Conservation (phyloP, 2,329 filamentous ascomycete genomes). For the Trichoderma endophyticum region DNA sequence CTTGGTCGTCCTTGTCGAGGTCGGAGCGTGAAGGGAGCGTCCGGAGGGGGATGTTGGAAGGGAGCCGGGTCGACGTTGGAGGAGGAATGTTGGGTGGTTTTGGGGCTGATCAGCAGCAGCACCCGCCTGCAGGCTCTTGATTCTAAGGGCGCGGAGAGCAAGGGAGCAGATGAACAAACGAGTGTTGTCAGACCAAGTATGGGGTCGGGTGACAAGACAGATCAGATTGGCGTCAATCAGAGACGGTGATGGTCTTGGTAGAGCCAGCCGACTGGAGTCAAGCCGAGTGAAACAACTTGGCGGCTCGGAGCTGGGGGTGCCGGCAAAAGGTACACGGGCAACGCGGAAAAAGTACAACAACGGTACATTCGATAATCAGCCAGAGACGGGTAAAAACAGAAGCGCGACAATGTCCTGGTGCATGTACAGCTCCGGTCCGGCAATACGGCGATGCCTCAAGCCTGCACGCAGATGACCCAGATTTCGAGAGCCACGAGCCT, state of each 20-base stretch:
- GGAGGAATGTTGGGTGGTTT: slow-evolving; percentile 80
- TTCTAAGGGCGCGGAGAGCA: slow-evolving; percentile 24
- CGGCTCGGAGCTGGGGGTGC: background rate
- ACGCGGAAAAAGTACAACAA: background rate
- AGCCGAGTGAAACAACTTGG: slow-evolving; percentile 10
- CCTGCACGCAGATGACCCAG: slow-evolving; percentile 21
- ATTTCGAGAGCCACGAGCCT: slow-evolving; percentile 15
- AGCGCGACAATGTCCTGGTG: slow-evolving; percentile 1
- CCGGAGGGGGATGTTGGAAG: slow-evolving; percentile 84
- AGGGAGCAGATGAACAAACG: slow-evolving; percentile 5
- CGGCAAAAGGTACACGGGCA: slow-evolving; percentile 2
- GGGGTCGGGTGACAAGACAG: slow-evolving; percentile 14
- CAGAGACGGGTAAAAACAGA: background rate
- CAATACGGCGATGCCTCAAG: slow-evolving; percentile 12
- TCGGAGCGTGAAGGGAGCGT: slow-evolving; percentile 53
- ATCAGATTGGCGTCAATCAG: slow-evolving; percentile 16
- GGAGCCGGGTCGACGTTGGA: slow-evolving; percentile 63
- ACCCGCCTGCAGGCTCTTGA: slow-evolving; percentile 51
- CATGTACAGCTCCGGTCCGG: background rate
- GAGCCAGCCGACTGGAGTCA: slow-evolving; percentile 2
- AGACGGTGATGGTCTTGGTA: background rate
- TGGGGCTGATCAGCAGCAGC: slow-evolving; percentile 77
- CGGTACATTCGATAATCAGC: background rate
- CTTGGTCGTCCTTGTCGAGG: slow-evolving; percentile 41
- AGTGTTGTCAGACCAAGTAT: slow-evolving; percentile 1